Base-by-base conservation (phyloP, 768 basidiomycete genomes). In the Favolaschia claudopus region DNA sequence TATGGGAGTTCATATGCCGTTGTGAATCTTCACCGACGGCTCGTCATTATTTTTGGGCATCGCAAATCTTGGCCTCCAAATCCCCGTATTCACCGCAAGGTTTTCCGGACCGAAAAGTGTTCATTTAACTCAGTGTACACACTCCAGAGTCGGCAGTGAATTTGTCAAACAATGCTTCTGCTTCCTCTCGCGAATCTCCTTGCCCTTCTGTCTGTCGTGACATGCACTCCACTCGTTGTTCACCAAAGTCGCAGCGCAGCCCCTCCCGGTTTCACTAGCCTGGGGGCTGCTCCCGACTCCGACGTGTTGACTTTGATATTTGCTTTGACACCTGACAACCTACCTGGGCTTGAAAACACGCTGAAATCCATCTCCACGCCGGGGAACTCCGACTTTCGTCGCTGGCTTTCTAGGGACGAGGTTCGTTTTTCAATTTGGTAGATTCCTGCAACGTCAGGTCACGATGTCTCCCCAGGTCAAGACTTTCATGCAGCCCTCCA, bases 361-460 rank as follows among this genome's bases (percentile, higher is more conserved):
- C 60, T 76, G 9, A 64, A 69, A 33, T 64, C 64, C 32, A 70
- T 74, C 37, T 72, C 70, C 44, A 70, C 67, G 2, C 75, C 75
- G 1, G 58, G 55, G 7, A 70, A 65, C 55, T 28, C 52, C 12
- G 52, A 56, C 39, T 74, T 69, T 49, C 55, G 70, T 22, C 62
- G 72, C 38, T 67, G 71, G 43, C 61, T 76, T 39, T 68, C 57
- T 36, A 70, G 69, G 60, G 67, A 63, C 31, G 68, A 74, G 67
- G 74, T 75, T 5, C 20, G 27, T n/a, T n/a, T n/a, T n/a, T n/a
- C n/a, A n/a, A 22, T 39, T 14, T 42, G 22, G 20, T 7, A 36
- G 14, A 15, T 46, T n/a, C 38, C 37, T 24, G 17, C 14, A 47
- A 15, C 29, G 19, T 17, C 43, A n/a, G 28, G 8, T 28, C 22